phyloP scores from a whole-genome alignment of 202 grass and related monocot species.

The Schoenoplectus triqueter region DNA sequence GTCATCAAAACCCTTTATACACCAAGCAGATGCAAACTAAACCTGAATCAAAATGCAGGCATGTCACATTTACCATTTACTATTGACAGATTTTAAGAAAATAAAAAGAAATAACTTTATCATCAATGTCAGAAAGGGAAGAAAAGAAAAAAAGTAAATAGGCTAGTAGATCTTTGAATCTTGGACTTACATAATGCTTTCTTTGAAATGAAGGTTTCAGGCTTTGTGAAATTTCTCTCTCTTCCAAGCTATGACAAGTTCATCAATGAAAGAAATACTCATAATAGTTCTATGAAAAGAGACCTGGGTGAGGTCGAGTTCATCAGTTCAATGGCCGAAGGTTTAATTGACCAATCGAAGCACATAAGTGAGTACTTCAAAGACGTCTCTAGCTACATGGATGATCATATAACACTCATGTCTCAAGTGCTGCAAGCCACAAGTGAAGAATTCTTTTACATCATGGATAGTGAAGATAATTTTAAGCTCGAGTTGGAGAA shows the following conservation, averaged over 20 bases:
- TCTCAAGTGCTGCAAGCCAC: conserved; percentile 55
- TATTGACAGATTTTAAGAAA: conserved; percentile 5
- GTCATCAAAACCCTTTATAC: not conserved
- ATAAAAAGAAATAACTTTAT: conserved; percentile 21
- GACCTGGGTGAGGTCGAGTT: conserved; percentile 54
- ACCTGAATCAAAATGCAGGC: not conserved
- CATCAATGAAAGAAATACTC: conserved; percentile 52
- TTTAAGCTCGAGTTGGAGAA: conserved; percentile 71
- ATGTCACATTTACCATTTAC: conserved; percentile 2
- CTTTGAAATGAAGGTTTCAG: conserved; percentile 54
- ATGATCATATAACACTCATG: conserved; percentile 55
- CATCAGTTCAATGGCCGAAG: conserved; percentile 57
- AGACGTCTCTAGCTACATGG: conserved; percentile 69
- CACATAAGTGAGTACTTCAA: conserved; percentile 49
- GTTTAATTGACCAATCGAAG: conserved; percentile 58
- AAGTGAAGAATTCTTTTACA: conserved; percentile 60
- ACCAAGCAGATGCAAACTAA: conserved; percentile 8
- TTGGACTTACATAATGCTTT: conserved; percentile 21
- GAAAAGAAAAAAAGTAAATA: conserved; percentile 2
- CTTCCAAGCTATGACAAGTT: conserved; percentile 63
- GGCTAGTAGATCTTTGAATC: conserved; percentile 29
- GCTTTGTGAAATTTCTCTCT: conserved; percentile 55
- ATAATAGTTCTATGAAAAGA: conserved; percentile 42
- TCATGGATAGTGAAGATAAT: conserved; percentile 56
- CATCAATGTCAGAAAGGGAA: conserved; percentile 14